phyloP scores from a whole-genome alignment of 805 yeast genomes.

The Saccharomycopsis javanensis region DNA sequence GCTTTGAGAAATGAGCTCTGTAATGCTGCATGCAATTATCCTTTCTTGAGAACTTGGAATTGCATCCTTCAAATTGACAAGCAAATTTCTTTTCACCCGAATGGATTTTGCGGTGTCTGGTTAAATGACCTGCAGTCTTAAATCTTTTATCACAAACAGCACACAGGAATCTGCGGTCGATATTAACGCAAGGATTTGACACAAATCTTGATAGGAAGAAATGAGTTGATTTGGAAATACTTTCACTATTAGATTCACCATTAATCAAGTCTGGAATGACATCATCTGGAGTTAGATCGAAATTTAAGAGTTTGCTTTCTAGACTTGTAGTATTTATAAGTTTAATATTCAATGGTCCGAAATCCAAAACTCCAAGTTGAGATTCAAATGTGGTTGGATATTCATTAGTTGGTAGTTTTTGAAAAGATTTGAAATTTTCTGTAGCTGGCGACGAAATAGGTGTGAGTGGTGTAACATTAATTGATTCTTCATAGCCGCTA shows the following conservation, averaged over 20 bases:
- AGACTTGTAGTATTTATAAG: constrained; percentile 4
- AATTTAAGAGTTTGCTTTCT: constrained; percentile 12
- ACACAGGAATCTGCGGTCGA: constrained; percentile 18
- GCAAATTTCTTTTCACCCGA: constrained; percentile 64
- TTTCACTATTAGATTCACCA: background rate
- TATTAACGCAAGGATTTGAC: constrained; percentile 15
- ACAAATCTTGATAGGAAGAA: constrained; percentile 18
- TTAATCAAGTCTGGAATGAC: background rate
- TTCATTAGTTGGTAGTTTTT: background rate
- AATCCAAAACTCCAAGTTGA: constrained; percentile 45
- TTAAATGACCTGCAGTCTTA: constrained; percentile 66
- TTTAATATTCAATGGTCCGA: constrained; percentile 15
- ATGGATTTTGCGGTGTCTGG: constrained; percentile 63
- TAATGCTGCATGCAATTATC: constrained; percentile 20
- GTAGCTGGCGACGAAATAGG: constrained; percentile 6
- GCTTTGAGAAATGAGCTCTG: constrained; percentile 12
- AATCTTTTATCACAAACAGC: constrained; percentile 40
- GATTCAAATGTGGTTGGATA: constrained; percentile 79
- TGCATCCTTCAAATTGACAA: constrained; percentile 48
- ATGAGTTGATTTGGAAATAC: background rate
- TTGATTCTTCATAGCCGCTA: background rate
- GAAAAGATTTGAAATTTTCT: background rate
- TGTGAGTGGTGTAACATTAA: constrained; percentile 9
- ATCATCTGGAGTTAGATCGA: constrained; percentile 7
- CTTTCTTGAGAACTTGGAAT: constrained; percentile 17